Conservation (phyloP, 202 grass and related monocot genomes). For the Schoenoplectus triqueter region DNA sequence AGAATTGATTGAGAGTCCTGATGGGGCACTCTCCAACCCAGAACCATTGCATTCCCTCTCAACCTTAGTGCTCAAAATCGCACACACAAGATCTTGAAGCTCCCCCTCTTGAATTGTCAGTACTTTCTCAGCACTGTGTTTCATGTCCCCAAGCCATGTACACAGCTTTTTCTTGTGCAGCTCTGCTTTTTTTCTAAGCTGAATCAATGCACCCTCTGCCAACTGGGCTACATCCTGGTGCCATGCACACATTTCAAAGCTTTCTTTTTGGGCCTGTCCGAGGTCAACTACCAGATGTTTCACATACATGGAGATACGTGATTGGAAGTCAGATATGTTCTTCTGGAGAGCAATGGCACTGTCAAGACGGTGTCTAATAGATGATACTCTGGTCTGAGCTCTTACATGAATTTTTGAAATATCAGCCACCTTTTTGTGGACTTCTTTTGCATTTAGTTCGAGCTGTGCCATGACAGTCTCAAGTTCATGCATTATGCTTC, state of each 20-base stretch:
- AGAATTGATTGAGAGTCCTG: slow-evolving; percentile 15
- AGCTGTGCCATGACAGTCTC: not conserved
- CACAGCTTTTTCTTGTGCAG: slow-evolving; percentile 17
- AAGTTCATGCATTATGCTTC: slow-evolving; percentile 14
- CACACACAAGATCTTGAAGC: slow-evolving; percentile 15
- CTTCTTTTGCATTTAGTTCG: not conserved
- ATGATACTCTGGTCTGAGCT: slow-evolving; percentile 15
- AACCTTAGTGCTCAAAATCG: slow-evolving; percentile 20
- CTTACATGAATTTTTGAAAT: not conserved
- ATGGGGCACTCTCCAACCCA: not conserved
- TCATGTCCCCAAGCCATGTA: not conserved
- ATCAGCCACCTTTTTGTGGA: slow-evolving; percentile 9
- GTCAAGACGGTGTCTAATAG: slow-evolving; percentile 8
- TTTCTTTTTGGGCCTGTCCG: slow-evolving; percentile 25
- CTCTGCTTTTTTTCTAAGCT: slow-evolving; percentile 9
- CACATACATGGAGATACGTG: slow-evolving; percentile 25
- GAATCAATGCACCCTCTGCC: slow-evolving; percentile 7
- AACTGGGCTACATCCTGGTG: not conserved
- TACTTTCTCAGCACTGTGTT: slow-evolving; percentile 9
- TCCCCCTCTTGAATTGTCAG: slow-evolving; percentile 22
- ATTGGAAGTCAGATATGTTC: slow-evolving; percentile 20
- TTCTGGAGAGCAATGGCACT: slow-evolving; percentile 26
- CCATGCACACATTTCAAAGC: not conserved
- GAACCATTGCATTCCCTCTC: slow-evolving; percentile 9
- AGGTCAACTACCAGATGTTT: slow-evolving; percentile 27